These are phyloP conservation scores for Ajuga chamaepitys DNA, from an alignment of 257 asterid species.

Conservation along the genomic window DNA sequence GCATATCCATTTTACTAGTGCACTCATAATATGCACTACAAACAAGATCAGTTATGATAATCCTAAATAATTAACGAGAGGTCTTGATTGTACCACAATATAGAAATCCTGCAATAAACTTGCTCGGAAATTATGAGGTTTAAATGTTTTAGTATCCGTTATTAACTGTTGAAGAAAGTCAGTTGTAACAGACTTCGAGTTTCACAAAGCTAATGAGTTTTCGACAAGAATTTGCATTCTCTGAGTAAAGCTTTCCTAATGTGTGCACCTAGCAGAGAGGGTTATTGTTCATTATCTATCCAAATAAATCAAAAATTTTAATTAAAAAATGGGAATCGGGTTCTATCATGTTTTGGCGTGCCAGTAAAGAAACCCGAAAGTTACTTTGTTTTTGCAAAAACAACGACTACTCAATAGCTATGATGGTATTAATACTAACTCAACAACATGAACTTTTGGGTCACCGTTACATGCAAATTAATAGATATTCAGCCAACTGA, in stretches of 20 bases:
- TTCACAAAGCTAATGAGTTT: slow-evolving; percentile 59
- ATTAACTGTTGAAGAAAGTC: slow-evolving; percentile 45
- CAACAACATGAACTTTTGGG: no score
- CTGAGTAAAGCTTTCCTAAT: slow-evolving; percentile 62
- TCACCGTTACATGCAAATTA: no score
- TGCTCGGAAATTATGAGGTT: slow-evolving; percentile 23
- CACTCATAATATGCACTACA: slow-evolving; percentile 54
- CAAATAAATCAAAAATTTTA: neutral
- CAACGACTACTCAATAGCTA: slow-evolving; percentile 62
- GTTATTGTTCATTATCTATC: neutral
- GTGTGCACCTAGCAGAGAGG: slow-evolving; percentile 42
- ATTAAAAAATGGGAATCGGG: slow-evolving; percentile 25
- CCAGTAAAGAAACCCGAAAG: slow-evolving; percentile 88
- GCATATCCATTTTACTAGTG: slow-evolving; percentile 62
- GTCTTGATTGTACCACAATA: slow-evolving; percentile 35
- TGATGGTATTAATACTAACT: slow-evolving; percentile 41
- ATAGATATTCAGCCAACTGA: no score
- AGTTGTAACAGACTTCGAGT: slow-evolving; percentile 31
- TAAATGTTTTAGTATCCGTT: slow-evolving; percentile 30
- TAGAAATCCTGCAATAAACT: slow-evolving; percentile 40
- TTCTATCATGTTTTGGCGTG: slow-evolving; percentile 89
- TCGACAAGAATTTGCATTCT: slow-evolving; percentile 53
- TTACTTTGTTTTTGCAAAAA: slow-evolving; percentile 66
- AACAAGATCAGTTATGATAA: slow-evolving; percentile 58
- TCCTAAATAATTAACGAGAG: slow-evolving; percentile 46